Conservation (phyloP, 176 grass and related monocot species). For the Phoenix roebelenii region DNA sequence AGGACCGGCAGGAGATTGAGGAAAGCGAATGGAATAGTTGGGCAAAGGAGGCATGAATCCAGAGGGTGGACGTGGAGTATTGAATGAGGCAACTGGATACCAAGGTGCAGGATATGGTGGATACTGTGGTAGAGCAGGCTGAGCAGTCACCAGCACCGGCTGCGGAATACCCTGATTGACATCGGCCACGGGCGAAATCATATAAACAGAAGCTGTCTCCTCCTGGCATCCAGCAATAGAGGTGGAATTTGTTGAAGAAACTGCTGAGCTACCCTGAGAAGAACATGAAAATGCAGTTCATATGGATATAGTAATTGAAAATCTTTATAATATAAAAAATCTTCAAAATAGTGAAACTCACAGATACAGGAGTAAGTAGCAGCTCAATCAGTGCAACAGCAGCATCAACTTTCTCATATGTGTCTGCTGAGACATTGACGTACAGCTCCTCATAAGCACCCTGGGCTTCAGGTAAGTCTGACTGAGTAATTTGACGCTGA, state of each 20-base stretch:
- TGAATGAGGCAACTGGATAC: constrained; percentile 26
- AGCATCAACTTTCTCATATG: constrained; percentile 87
- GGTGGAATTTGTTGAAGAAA: neutral
- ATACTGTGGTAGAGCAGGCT: constrained; percentile 43
- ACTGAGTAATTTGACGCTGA: constrained; percentile 63
- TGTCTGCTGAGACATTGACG: constrained; percentile 65
- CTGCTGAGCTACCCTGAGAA: neutral
- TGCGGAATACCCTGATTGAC: constrained; percentile 24
- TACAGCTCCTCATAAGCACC: constrained; percentile 68
- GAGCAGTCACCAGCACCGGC: constrained; percentile 25
- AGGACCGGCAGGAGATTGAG: constrained; percentile 18
- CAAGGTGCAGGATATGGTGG: constrained; percentile 45
- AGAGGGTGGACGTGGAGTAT: constrained; percentile 28
- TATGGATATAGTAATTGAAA: no score
- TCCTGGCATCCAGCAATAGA: constrained; percentile 19
- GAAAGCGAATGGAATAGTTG: constrained; percentile 37
- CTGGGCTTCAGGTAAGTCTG: constrained; percentile 51
- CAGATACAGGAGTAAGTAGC: constrained; percentile 63
- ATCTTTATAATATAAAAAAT: no score
- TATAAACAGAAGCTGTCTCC: constrained; percentile 24
- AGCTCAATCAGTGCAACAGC: constrained; percentile 72
- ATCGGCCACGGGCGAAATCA: constrained; percentile 16
- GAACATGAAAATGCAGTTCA: neutral
- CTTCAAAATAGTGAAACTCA: constrained; percentile 30
- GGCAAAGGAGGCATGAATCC: constrained; percentile 20